These are phyloP conservation scores for Fomitopsis betulina DNA, from an alignment of 1,284 basidiomycete genomes.

Conservation along the genomic window DNA sequence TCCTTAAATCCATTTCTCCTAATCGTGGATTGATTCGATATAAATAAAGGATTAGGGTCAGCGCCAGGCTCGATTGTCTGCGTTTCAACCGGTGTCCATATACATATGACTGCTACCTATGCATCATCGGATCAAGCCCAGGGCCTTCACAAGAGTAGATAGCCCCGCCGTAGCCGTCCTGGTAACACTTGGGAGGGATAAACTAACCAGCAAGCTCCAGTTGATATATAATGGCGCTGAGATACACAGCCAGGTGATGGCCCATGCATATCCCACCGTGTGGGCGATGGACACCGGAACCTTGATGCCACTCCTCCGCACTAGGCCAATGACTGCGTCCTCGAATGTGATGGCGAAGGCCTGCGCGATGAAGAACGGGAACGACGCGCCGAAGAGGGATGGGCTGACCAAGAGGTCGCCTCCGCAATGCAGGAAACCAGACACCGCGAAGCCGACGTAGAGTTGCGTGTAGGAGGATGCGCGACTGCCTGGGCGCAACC, in stretches of 20 bases:
- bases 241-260: conserved; percentile 10
- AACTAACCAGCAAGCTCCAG: conserved; percentile 2
- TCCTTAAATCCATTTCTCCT: too few relatives aligned
- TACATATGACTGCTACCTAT: not conserved
- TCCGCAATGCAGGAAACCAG: conserved; percentile 25
- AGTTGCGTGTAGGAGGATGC: conserved; percentile 29
- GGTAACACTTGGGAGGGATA: not conserved
- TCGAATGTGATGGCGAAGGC: conserved; percentile 26
- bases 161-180: not conserved
- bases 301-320: conserved; percentile 1
- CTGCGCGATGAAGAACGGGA: conserved; percentile 26
- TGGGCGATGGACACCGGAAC: not conserved
- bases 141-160: not conserved
- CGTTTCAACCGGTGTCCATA: not conserved
- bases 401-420: conserved; percentile 16
- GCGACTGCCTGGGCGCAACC: conserved; percentile 16
- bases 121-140: not conserved
- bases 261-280: conserved; percentile 15
- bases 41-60: not conserved
- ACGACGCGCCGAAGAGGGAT: conserved; percentile 13
- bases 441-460: conserved; percentile 27
- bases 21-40: too few relatives aligned
- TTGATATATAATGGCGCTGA: conserved; percentile 10
- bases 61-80: not conserved
- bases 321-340: conserved; percentile 20